Evolutionary conservation across 1,139 yeast species (phyloP).

Genomic region (Barnettozyma hawaiiensis): DNA sequence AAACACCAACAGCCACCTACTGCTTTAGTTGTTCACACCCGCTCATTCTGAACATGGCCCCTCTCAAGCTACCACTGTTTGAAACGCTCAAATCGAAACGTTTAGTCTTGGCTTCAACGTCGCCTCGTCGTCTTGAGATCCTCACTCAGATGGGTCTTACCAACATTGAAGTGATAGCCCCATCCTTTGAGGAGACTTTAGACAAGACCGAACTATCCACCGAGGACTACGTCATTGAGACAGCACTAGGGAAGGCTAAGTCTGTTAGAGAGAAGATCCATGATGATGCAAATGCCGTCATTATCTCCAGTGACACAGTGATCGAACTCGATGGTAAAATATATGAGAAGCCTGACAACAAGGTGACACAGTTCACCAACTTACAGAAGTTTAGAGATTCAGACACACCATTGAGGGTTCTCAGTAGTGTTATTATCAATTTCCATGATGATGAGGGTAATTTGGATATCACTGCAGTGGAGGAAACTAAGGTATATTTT

Average conservation of each 20-base stretch:
- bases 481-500: constrained; percentile 44
- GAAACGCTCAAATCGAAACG: constrained; percentile 28
- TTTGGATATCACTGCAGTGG: constrained; percentile 35
- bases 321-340: constrained; percentile 57
- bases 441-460: constrained; percentile 25
- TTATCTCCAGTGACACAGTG: constrained; percentile 81
- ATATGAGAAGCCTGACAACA: constrained; percentile 69
- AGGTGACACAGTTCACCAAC: constrained; percentile 44
- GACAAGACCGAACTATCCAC: constrained; percentile 47
- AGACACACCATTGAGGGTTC: constrained; percentile 44
- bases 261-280: constrained; percentile 41
- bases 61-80: constrained; percentile 31
- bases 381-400: constrained; percentile 42
- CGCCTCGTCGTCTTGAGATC: constrained; percentile 75
- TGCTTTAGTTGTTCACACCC: too few relatives aligned
- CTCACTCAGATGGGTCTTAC: constrained; percentile 57
- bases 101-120: constrained; percentile 73
- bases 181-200: constrained; percentile 70
- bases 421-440: constrained; percentile 58
- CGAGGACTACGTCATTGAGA: constrained; percentile 59
- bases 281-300: constrained; percentile 28
- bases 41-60: too few relatives aligned
- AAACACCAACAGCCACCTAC: too few relatives aligned
- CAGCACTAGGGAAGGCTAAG: constrained; percentile 60
- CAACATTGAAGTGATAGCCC: constrained; percentile 43